A percentile compares a stretch with the other conserved stretches of the same genome.
These are phyloP conservation scores for Zygnema cylindricum DNA, from an alignment of 139 green algal species.

Conservation along the genomic window DNA sequence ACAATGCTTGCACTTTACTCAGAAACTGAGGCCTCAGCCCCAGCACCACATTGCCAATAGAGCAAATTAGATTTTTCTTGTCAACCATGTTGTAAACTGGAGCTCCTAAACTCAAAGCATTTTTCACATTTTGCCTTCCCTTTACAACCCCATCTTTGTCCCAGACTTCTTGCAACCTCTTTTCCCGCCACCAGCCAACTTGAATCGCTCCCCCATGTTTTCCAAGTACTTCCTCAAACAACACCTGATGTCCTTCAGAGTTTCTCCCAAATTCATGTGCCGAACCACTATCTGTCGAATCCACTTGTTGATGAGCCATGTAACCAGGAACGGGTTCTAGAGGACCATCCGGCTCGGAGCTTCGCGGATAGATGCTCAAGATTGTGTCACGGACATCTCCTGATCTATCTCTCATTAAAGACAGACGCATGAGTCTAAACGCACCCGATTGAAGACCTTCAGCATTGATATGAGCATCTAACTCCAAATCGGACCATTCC, in stretches of 20 bases:
- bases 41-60: neutral
- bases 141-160: neutral
- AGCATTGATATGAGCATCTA: neutral
- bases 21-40: neutral
- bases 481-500: constrained; percentile 20
- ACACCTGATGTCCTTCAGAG: neutral
- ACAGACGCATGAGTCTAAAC: neutral
- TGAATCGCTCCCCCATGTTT: neutral
- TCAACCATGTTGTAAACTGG: neutral
- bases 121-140: neutral
- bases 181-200: neutral
- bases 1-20: neutral
- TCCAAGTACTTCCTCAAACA: neutral
- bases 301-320: neutral
- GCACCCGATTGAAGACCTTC: neutral
- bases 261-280: neutral
- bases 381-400: neutral
- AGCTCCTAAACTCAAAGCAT: neutral
- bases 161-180: neutral
- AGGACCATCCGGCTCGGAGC: neutral
- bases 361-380: neutral
- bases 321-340: too few species aligned
- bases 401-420: neutral
- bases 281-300: neutral
- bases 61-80: neutral